Evolutionary conservation across 257 asterid species (phyloP), one percentile per base, ranked within the genome.

Genomic region (Handroanthus guayacan): DNA sequence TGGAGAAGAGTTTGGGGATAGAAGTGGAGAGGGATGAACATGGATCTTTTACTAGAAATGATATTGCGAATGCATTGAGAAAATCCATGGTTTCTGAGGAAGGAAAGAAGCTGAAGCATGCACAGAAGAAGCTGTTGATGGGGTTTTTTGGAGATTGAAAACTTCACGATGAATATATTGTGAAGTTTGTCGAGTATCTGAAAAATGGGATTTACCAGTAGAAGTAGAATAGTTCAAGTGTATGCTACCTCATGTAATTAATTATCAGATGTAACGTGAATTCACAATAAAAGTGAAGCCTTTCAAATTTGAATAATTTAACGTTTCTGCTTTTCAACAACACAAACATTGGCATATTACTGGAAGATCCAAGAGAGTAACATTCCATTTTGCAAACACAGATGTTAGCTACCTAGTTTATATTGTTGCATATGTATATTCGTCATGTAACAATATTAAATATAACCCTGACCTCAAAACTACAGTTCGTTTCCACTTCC

Each of bases 21-120:
- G 82, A 81, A 54, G 83, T 79, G n/a, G 75, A 76, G 31, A 84
- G 36, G 3, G 70, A 9, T 3, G 82, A 84, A 45, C 81, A 79
- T 34, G 84, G 86, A 44, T 68, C 62, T 14, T 85, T 82, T 43
- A 64, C 62, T 11, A 38, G 82, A 52, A 41, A 76, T 2, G 84
- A 52, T 2, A 61, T 82, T n/a, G 84, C 83, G 3, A 50, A 74
- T 16, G 12, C 86, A 3, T 37, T 82, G 61, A 43, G 68, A 9
- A 44, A 71, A 43, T 81, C 69, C 25, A 79, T 82, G 86, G 67
- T 44, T 47, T 76, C 69, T 0, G 20, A 62, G 68, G 75, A 78
- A 47, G 87, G 79, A 6, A 51, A 73, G 11, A 62, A 38, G 17
- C 3, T 80, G 2, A 75, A 67, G 69, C 43, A 6, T 54, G 82